phyloP scores from a whole-genome alignment of 495 filamentous ascomycete genomes.

The Rostrohypoxylon terebratum region DNA sequence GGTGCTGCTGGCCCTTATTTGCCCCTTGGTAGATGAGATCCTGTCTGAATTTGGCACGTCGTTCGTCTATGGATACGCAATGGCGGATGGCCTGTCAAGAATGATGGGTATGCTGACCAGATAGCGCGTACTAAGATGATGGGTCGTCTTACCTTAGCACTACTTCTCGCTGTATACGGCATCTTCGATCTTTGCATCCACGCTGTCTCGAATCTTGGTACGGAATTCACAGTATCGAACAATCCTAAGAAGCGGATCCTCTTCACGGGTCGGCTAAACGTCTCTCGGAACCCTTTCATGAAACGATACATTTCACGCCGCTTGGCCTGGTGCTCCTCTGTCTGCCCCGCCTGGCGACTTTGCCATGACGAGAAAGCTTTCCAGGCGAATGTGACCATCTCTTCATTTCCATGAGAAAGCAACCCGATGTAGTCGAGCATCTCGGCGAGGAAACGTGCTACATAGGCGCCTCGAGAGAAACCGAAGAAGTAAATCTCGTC shows the following conservation, averaged over 20 bases:
- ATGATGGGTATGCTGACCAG: constrained; percentile 65
- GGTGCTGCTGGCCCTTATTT: constrained; percentile 52
- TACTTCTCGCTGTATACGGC: constrained; percentile 83
- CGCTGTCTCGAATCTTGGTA: constrained; percentile 83
- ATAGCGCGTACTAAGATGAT: constrained; percentile 63
- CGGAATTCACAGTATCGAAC: constrained; percentile 84
- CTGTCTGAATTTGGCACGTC: constrained; percentile 75
- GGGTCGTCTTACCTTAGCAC: constrained; percentile 67
- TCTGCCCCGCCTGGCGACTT: constrained; percentile 68
- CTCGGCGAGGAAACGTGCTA: constrained; percentile 84
- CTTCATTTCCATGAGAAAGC: constrained; percentile 85
- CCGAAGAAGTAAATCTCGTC: constrained; percentile 88
- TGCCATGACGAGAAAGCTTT: constrained; percentile 91
- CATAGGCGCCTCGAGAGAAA: constrained; percentile 89
- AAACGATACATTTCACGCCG: constrained; percentile 73
- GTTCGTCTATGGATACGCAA: constrained; percentile 83
- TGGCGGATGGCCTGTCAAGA: constrained; percentile 66
- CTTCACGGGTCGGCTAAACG: constrained; percentile 81
- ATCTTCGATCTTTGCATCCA: constrained; percentile 88
- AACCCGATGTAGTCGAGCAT: constrained; percentile 89
- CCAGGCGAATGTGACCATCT: constrained; percentile 87
- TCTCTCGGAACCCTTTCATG: constrained; percentile 87
- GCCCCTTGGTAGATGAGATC: constrained; percentile 75
- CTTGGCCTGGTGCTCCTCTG: constrained; percentile 67
- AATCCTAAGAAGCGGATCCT: constrained; percentile 77